phyloP scores from a whole-genome alignment of 129 eudicot genomes.

The Lonicera japonica region DNA sequence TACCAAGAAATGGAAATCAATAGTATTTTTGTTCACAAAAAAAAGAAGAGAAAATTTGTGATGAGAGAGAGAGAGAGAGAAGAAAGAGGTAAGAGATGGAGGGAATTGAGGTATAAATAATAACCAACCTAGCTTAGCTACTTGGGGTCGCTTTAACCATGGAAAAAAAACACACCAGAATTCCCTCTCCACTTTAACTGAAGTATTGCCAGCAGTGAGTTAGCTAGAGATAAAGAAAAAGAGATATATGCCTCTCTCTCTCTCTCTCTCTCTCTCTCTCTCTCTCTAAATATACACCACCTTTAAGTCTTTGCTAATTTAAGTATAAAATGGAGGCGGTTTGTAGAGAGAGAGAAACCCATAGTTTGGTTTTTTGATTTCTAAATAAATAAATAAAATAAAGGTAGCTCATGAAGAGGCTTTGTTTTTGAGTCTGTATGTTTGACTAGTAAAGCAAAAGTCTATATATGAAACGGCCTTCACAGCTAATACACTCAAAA shows the following conservation, averaged over 20 bases:
- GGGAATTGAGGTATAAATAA: constrained; percentile 32
- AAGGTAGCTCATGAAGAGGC: constrained; percentile 22
- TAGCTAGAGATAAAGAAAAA: constrained; percentile 76
- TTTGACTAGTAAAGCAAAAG: constrained; percentile 64
- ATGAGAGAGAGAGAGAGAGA: background rate
- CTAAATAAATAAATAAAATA: constrained; percentile 9
- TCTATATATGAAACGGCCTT: constrained; percentile 18
- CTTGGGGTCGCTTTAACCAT: constrained; percentile 42
- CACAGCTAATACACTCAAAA: constrained; percentile 10
- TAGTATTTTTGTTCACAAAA: constrained; percentile 10
- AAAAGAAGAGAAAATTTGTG: constrained; percentile 4
- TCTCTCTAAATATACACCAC: constrained; percentile 11
- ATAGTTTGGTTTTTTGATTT: constrained; percentile 2
- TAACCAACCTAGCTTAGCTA: too few relatives aligned
- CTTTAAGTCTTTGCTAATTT: constrained; percentile 48
- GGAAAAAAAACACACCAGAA: constrained; percentile 56
- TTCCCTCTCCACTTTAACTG: constrained; percentile 60
- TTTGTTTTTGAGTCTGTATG: constrained; percentile 31
- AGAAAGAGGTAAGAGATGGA: background rate
- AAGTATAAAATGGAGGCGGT: constrained; percentile 28
- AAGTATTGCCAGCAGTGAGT: constrained; percentile 38
- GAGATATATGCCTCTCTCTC: background rate
- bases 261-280: too few relatives aligned
- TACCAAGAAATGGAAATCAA: constrained; percentile 26
- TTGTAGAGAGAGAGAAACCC: constrained; percentile 21